A percentile compares a stretch with the other conserved stretches of the same genome.
phyloP scores from a whole-genome alignment of 2,329 filamentous ascomycete species.

The Dactylellina parvicollis region DNA sequence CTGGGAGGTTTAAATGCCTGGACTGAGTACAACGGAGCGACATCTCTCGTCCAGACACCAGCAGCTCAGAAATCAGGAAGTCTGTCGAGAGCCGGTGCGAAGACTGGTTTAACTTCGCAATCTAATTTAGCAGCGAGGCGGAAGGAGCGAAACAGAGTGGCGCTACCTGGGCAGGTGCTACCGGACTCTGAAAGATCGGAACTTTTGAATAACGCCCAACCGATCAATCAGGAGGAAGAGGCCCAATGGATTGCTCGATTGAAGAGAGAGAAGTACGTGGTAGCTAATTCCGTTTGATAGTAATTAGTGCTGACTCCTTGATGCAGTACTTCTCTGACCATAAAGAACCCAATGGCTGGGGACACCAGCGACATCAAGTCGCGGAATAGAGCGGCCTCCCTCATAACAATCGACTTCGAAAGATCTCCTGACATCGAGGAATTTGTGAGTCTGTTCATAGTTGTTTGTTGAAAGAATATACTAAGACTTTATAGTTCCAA shows the following conservation, averaged over 20 bases:
- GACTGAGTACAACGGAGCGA: slow-evolving; percentile 79
- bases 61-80: slow-evolving; percentile 21
- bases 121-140: slow-evolving; percentile 69
- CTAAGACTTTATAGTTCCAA: slow-evolving; percentile 55
- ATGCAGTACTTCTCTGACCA: slow-evolving; percentile 21
- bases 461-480: not conserved
- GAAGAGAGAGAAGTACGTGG: slow-evolving; percentile 71
- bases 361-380: slow-evolving; percentile 20
- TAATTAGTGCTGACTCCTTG: not conserved
- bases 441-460: slow-evolving; percentile 54
- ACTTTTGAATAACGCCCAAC: slow-evolving; percentile 67
- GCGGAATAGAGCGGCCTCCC: slow-evolving; percentile 29
- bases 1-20: slow-evolving; percentile 86
- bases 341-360: slow-evolving; percentile 24
- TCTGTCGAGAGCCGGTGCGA: slow-evolving; percentile 66
- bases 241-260: slow-evolving; percentile 81
- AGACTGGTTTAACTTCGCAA: slow-evolving; percentile 62
- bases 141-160: slow-evolving; percentile 57
- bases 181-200: slow-evolving; percentile 61
- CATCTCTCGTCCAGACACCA: slow-evolving; percentile 66
- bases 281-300: not conserved
- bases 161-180: slow-evolving; percentile 53
- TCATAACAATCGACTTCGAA: slow-evolving; percentile 41
- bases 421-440: slow-evolving; percentile 56
- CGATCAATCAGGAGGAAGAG: slow-evolving; percentile 82